phyloP scores from a whole-genome alignment of 768 basidiomycete genomes.

The Panellus pusillus region DNA sequence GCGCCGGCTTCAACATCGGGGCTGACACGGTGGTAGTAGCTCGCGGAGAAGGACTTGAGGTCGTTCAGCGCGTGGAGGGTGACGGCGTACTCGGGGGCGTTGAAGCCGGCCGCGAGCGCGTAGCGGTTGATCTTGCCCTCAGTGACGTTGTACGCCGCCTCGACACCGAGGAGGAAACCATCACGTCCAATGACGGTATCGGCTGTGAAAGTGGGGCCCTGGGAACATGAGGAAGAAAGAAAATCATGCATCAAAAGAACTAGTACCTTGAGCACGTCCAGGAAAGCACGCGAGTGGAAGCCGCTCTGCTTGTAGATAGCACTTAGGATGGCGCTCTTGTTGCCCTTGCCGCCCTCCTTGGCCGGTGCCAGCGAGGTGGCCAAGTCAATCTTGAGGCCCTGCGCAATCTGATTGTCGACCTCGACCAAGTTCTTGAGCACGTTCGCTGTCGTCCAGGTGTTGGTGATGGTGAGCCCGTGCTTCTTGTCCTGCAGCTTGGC shows the following conservation, averaged over 20 bases:
- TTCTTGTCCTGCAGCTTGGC: conserved; percentile 89
- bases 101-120: conserved; percentile 90
- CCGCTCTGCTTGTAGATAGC: conserved; percentile 95
- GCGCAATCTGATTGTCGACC: conserved; percentile 95
- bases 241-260: conserved; percentile 21
- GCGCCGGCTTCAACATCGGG: conserved; percentile 92
- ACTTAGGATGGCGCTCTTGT: conserved; percentile 81
- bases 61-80: conserved; percentile 95
- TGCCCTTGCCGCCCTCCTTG: conserved; percentile 48
- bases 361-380: conserved; percentile 81
- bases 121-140: conserved; percentile 92
- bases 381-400: conserved; percentile 96
- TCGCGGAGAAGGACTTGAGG: conserved; percentile 89
- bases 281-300: conserved; percentile 84
- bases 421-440: conserved; percentile 88
- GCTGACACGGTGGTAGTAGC: conserved; percentile 97
- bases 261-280: conserved; percentile 97
- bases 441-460: conserved; percentile 96
- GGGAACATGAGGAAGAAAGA: conserved; percentile 1
- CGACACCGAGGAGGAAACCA: conserved; percentile 95
- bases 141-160: conserved; percentile 95
- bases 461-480: conserved; percentile 92
- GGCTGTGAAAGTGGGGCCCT: conserved; percentile 97
- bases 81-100: conserved; percentile 93
- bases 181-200: conserved; percentile 95